These are phyloP conservation scores for Oryza brachyantha DNA, from an alignment of 176 grass and related monocot genomes.

Conservation along the genomic window DNA sequence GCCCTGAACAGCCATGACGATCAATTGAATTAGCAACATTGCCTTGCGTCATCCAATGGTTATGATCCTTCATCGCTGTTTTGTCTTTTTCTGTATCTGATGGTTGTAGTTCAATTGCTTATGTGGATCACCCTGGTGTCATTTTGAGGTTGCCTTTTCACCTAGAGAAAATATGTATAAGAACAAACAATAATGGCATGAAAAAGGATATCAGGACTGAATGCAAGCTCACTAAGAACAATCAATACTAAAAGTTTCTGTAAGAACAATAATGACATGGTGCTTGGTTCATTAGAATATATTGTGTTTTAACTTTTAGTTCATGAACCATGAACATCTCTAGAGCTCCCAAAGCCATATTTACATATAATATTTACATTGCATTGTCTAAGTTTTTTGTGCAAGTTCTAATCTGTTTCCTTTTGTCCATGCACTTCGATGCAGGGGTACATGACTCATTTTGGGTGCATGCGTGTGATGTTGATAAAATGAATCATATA, in stretches of 20 bases:
- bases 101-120: no score
- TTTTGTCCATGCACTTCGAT: conserved; percentile 25
- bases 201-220: neutral
- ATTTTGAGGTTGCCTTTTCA: no score
- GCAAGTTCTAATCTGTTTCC: neutral
- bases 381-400: neutral
- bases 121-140: no score
- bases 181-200: neutral
- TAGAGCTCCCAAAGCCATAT: neutral
- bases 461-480: conserved; percentile 94
- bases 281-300: neutral
- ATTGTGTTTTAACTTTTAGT: neutral
- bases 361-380: conserved; percentile 10
- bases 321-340: neutral
- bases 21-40: no score
- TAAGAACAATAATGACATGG: no score
- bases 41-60: no score
- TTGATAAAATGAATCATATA: conserved; percentile 90
- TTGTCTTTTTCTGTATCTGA: no score
- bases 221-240: neutral
- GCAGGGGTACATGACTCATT: conserved; percentile 94
- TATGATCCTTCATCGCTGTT: no score
- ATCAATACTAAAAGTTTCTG: neutral
- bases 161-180: neutral
- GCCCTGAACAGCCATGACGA: no score